Conservation (phyloP, 192 early-diverging fungal species). For the Linnemannia exigua region DNA sequence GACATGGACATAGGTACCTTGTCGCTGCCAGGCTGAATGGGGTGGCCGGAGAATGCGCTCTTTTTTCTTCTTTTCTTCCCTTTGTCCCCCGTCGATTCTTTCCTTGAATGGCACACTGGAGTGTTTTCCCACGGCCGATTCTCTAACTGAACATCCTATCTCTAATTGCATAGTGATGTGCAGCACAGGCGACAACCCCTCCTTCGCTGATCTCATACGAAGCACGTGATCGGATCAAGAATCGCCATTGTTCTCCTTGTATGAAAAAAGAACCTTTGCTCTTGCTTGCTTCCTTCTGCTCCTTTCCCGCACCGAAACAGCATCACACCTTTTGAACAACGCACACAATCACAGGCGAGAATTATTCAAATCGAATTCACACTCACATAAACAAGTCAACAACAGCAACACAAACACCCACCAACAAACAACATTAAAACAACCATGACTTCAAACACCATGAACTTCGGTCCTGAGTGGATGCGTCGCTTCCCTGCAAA, state of each 20-base stretch:
- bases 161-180: not conserved
- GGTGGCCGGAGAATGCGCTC: not conserved
- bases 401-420: not conserved
- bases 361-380: no score
- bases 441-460: slow-evolving; percentile 53
- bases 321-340: not conserved
- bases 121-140: not conserved
- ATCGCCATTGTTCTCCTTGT: not conserved
- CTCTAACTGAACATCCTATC: not conserved
- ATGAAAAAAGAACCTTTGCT: not conserved
- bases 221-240: not conserved
- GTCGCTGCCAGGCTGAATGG: not conserved
- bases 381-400: no score
- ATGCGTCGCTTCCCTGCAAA: slow-evolving; percentile 28
- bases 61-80: not conserved
- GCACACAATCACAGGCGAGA: not conserved
- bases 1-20: not conserved
- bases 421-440: not conserved
- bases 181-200: not conserved
- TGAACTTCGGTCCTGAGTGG: slow-evolving; percentile 85
- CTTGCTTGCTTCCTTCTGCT: not conserved
- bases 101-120: not conserved
- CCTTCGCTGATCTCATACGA: not conserved
- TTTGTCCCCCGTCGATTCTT: not conserved
- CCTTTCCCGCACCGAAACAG: not conserved